Conservation (phyloP, 768 basidiomycete species). For the Filobasidium wieringae region DNA sequence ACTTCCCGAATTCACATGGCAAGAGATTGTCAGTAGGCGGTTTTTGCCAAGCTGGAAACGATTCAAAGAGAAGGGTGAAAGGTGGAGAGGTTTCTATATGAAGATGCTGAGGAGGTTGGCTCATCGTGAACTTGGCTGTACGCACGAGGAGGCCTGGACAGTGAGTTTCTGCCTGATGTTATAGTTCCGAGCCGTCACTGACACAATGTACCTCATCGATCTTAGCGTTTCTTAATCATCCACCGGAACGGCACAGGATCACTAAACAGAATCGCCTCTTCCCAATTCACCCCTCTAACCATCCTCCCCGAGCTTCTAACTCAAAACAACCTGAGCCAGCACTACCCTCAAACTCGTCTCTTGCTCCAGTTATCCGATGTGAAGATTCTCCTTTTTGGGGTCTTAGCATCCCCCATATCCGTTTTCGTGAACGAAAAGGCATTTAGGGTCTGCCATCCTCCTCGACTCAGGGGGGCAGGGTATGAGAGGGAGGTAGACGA, state of each 20-base stretch:
- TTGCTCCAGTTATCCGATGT: conserved; percentile 28
- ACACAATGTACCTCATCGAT: conserved; percentile 1
- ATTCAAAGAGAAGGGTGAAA: conserved; percentile 23
- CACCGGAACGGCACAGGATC: conserved; percentile 32
- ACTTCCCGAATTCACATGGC: conserved; percentile 25
- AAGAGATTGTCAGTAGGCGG: conserved; percentile 26
- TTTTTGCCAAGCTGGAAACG: conserved; percentile 33
- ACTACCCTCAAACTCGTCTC: conserved; percentile 24
- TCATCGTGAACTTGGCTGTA: conserved; percentile 30
- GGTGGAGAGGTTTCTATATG: conserved; percentile 29
- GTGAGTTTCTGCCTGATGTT: conserved; percentile 11
- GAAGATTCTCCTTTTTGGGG: conserved; percentile 29
- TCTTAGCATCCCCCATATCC: conserved; percentile 21
- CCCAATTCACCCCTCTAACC: conserved; percentile 31
- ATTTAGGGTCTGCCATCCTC: conserved; percentile 33
- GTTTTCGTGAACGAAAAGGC: conserved; percentile 36
- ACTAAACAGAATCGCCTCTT: conserved; percentile 33
- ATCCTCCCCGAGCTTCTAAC: conserved; percentile 29
- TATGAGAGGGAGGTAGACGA: conserved; percentile 5
- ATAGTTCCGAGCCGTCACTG: neutral
- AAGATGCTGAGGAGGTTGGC: conserved; percentile 26
- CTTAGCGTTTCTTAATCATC: conserved; percentile 25
- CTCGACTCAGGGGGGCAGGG: conserved; percentile 16
- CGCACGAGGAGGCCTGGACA: conserved; percentile 37
- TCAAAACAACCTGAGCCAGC: conserved; percentile 32